Evolutionary conservation across 1,284 basidiomycete genomes (phyloP).

Genomic region (Athelia sp.): DNA sequence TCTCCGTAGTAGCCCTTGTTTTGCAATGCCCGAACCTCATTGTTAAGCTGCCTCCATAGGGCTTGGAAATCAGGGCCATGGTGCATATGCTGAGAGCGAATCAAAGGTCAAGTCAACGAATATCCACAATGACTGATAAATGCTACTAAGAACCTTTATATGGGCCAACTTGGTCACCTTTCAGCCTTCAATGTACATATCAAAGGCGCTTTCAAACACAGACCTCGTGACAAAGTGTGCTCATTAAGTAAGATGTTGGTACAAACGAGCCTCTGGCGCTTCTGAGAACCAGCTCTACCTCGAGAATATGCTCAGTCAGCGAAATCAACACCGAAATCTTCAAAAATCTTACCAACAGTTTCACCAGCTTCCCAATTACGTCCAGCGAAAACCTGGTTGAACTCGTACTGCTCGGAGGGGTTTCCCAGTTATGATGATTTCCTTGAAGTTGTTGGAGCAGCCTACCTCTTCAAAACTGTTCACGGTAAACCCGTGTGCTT

Average conservation of each 20-base stretch:
- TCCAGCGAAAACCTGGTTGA: constrained; percentile 71
- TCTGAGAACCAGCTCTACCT: constrained; percentile 66
- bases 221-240: constrained; percentile 80
- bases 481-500: constrained; percentile 64
- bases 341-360: constrained; percentile 52
- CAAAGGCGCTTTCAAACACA: constrained; percentile 14
- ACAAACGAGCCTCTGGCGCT: constrained; percentile 53
- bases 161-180: constrained; percentile 57
- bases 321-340: neutral
- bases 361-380: constrained; percentile 81
- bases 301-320: neutral
- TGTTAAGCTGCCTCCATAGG: constrained; percentile 58
- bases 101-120: constrained; percentile 2
- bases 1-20: constrained; percentile 74
- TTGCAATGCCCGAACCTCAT: constrained; percentile 65
- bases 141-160: constrained; percentile 55
- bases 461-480: constrained; percentile 78
- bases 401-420: constrained; percentile 51
- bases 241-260: constrained; percentile 64
- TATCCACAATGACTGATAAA: neutral
- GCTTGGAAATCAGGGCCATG: constrained; percentile 71
- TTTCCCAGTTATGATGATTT: neutral
- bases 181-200: constrained; percentile 1
- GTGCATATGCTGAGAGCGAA: constrained; percentile 59
- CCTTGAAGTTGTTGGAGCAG: neutral